Conservation (phyloP, 2,329 filamentous ascomycete species). For the Neofusicoccum umdonicola region DNA sequence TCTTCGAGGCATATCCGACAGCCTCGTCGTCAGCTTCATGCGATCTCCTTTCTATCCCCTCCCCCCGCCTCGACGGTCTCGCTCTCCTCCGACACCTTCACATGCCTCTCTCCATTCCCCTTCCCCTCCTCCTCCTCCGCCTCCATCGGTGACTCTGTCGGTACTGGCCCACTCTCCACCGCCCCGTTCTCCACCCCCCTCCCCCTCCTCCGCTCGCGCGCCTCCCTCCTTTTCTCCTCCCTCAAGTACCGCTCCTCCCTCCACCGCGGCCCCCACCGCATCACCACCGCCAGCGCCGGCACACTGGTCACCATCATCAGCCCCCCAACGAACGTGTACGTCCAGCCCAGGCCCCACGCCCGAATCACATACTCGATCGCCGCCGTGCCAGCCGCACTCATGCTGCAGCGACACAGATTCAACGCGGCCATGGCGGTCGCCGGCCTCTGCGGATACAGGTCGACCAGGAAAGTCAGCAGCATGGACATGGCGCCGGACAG, state of each 20-base stretch:
- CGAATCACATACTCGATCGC: constrained; percentile 31
- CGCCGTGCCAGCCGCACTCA: constrained; percentile 32
- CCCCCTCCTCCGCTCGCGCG: constrained; percentile 13
- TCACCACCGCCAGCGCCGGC: constrained; percentile 38
- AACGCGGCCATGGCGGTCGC: constrained; percentile 41
- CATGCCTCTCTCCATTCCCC: background rate
- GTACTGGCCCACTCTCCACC: background rate
- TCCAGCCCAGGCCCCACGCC: constrained; percentile 34
- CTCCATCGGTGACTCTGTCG: no score
- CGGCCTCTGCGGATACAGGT: constrained; percentile 40
- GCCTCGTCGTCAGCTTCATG: no score
- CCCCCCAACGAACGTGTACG: constrained; percentile 41
- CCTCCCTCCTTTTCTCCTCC: constrained; percentile 32
- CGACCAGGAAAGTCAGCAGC: constrained; percentile 47
- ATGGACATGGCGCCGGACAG: constrained; percentile 53
- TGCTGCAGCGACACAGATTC: constrained; percentile 30
- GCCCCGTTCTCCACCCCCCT: no score
- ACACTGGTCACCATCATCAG: constrained; percentile 34
- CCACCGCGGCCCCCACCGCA: constrained; percentile 38
- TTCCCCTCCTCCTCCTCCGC: no score
- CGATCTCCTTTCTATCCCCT: background rate
- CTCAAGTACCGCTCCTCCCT: constrained; percentile 31
- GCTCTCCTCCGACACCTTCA: background rate
- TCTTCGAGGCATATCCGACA: no score
- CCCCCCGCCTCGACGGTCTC: background rate